These are phyloP conservation scores for Fomitopsis palustris DNA, from an alignment of 1,284 basidiomycete species.

Conservation along the genomic window DNA sequence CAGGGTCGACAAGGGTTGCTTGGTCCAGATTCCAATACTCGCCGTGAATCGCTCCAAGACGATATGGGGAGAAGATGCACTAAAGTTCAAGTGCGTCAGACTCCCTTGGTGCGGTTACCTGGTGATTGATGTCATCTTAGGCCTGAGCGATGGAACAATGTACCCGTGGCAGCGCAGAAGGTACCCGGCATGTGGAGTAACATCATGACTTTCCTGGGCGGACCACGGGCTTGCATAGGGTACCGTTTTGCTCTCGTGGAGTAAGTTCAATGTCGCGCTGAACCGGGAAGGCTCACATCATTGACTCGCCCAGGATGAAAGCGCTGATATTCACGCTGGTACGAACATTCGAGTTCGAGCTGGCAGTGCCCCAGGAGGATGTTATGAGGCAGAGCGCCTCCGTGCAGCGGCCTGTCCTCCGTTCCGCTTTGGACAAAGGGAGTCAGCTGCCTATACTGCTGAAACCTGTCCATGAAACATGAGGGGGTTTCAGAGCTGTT, in stretches of 20 bases:
- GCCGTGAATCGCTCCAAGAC: slow-evolving; percentile 8
- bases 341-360: slow-evolving; percentile 53
- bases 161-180: slow-evolving; percentile 38
- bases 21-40: slow-evolving; percentile 43
- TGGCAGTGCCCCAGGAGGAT: slow-evolving; percentile 37
- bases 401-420: slow-evolving; percentile 18
- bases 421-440: slow-evolving; percentile 10
- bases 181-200: slow-evolving; percentile 62
- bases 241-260: slow-evolving; percentile 70
- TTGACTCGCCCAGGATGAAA: slow-evolving; percentile 50
- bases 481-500: neutral
- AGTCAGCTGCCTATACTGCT: slow-evolving; percentile 22
- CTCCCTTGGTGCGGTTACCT: neutral
- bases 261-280: slow-evolving; percentile 31
- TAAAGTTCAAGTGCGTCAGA: slow-evolving; percentile 1
- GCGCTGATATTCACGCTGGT: slow-evolving; percentile 55
- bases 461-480: slow-evolving; percentile 2
- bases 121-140: slow-evolving; percentile 20
- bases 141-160: slow-evolving; percentile 56
- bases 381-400: slow-evolving; percentile 16
- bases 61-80: slow-evolving; percentile 7
- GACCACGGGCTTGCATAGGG: slow-evolving; percentile 62
- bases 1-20: slow-evolving; percentile 43
- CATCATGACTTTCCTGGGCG: slow-evolving; percentile 57
- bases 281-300: too few relatives aligned